Percentiles rank a stretch among this genome's conserved stretches.
Conservation (phyloP, 495 filamentous ascomycete species). For the Lepraria neglecta region DNA sequence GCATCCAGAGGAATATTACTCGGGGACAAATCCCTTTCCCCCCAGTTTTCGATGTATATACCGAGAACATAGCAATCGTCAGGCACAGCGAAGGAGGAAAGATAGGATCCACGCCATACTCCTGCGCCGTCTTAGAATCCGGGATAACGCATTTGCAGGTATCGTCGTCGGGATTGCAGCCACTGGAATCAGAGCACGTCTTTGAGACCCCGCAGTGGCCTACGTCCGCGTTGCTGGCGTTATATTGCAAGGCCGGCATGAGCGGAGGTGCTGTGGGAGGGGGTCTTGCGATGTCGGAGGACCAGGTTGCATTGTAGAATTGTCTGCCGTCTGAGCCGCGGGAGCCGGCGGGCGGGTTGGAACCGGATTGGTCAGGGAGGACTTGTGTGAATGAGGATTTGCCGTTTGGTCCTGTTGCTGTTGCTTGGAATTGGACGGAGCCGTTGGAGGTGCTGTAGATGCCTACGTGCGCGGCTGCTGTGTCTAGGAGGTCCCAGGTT, state of each 20-base stretch:
- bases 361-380: neutral
- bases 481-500: too few relatives aligned
- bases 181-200: neutral
- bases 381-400: neutral
- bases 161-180: neutral
- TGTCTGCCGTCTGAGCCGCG: slow-evolving; percentile 8
- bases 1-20: neutral
- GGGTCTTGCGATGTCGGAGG: neutral
- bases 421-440: too few relatives aligned
- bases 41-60: neutral
- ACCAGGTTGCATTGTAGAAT: slow-evolving; percentile 4
- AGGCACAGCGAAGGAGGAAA: slow-evolving; percentile 1
- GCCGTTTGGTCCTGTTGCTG: too few relatives aligned
- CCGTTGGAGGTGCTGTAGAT: too few relatives aligned
- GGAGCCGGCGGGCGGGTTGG: neutral
- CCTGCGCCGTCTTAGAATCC: neutral
- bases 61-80: neutral
- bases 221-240: too few relatives aligned
- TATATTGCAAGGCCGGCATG: too few relatives aligned
- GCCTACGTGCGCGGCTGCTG: too few relatives aligned
- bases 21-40: neutral
- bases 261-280: neutral
- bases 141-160: slow-evolving; percentile 1
- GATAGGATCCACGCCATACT: neutral
- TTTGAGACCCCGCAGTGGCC: neutral